These are phyloP conservation scores for Hysterium pulicare DNA, from an alignment of 2,329 filamentous ascomycete genomes.

Conservation along the genomic window DNA sequence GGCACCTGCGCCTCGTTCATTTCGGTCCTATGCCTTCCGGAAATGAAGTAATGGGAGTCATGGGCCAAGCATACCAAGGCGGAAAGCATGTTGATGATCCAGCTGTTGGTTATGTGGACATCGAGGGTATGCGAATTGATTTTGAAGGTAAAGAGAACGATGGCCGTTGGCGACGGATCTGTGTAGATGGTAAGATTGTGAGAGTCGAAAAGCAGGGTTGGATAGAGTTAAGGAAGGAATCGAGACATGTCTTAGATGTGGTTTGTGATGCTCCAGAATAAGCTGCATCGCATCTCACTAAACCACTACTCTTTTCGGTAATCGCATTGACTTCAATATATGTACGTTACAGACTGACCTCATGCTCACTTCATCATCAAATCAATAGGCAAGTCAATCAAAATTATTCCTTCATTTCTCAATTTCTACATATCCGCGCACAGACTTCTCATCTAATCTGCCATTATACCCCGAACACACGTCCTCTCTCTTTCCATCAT, in stretches of 20 bases:
- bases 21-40: constrained; percentile 68
- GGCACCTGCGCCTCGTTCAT: constrained; percentile 66
- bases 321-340: no score
- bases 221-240: constrained; percentile 61
- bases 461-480: no score
- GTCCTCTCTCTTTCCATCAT: no score
- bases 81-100: constrained; percentile 54
- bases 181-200: constrained; percentile 88
- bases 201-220: constrained; percentile 66
- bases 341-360: no score
- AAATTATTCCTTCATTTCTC: no score
- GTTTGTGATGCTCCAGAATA: constrained; percentile 12
- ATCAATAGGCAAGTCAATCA: no score
- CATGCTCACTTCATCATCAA: no score
- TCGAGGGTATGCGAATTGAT: constrained; percentile 65
- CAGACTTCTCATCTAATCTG: no score
- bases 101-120: constrained; percentile 66
- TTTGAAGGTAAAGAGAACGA: constrained; percentile 59
- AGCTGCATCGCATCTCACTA: no score
- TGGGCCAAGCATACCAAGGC: constrained; percentile 61
- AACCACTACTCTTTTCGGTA: no score
- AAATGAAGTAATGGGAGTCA: constrained; percentile 69
- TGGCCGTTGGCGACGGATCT: constrained; percentile 77
- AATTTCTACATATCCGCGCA: no score
- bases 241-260: constrained; percentile 38